A percentile compares a stretch with the other conserved stretches of the same genome.
Conservation (phyloP, 2,329 filamentous ascomycete genomes). For the Cytospora chrysosperma region DNA sequence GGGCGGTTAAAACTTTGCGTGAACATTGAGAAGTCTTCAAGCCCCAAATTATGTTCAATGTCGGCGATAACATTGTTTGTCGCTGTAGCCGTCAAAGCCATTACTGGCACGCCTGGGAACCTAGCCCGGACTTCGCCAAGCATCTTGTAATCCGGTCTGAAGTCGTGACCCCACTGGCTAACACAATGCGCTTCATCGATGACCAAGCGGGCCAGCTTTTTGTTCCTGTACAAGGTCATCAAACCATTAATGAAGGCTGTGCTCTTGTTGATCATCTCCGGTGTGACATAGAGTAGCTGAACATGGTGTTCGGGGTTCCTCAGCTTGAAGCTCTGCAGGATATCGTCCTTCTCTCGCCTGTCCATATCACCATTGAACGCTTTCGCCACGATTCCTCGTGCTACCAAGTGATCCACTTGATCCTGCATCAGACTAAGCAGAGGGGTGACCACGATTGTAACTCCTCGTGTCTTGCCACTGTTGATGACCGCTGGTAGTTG, state of each 20-base stretch:
- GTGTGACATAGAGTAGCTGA: constrained; percentile 90
- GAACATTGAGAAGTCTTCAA: constrained; percentile 74
- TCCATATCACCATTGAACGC: constrained; percentile 77
- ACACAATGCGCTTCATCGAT: constrained; percentile 99
- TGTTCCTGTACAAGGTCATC: constrained; percentile 63
- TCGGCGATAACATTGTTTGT: constrained; percentile 91
- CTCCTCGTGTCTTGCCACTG: constrained; percentile 76
- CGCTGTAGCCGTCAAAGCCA: constrained; percentile 93
- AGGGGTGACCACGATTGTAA: constrained; percentile 94
- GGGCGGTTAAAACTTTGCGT: constrained; percentile 96
- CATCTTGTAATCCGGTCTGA: constrained; percentile 90
- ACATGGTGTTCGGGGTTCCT: constrained; percentile 71
- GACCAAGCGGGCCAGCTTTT: constrained; percentile 82
- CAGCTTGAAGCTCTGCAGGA: constrained; percentile 64
- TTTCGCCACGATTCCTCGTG: constrained; percentile 74
- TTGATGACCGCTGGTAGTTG: constrained; percentile 85
- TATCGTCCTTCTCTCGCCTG: constrained; percentile 58
- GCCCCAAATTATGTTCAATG: constrained; percentile 86
- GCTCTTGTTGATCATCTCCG: constrained; percentile 93
- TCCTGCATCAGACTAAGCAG: constrained; percentile 96
- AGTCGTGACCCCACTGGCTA: constrained; percentile 98
- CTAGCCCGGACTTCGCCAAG: constrained; percentile 71
- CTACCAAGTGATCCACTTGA: constrained; percentile 80
- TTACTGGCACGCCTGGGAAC: constrained; percentile 80
- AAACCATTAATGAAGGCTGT: constrained; percentile 65